phyloP scores from a whole-genome alignment of 1,284 basidiomycete genomes.

The Moesziomyces sp. region DNA sequence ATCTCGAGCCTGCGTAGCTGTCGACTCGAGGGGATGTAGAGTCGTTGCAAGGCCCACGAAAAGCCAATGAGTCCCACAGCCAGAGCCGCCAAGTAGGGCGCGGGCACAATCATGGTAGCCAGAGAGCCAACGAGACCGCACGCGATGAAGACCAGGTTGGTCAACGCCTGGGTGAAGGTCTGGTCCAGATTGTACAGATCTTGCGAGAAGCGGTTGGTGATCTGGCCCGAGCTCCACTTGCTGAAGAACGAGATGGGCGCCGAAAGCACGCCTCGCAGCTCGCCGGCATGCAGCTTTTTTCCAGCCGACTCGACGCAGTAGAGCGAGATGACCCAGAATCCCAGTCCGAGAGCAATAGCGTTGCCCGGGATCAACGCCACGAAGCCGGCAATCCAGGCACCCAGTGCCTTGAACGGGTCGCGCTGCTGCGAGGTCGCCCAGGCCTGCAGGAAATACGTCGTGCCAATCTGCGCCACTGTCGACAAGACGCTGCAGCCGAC shows the following conservation, averaged over 20 bases:
- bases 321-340: slow-evolving; percentile 13
- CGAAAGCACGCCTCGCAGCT: slow-evolving; percentile 34
- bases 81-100: slow-evolving; percentile 40
- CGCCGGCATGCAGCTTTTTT: slow-evolving; percentile 23
- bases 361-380: slow-evolving; percentile 6
- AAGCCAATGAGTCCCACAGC: slow-evolving; percentile 14
- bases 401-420: slow-evolving; percentile 26
- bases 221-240: slow-evolving; percentile 42
- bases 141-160: slow-evolving; percentile 17
- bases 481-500: not conserved
- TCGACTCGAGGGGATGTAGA: slow-evolving; percentile 53
- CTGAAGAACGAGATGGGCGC: slow-evolving; percentile 51
- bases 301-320: slow-evolving; percentile 28
- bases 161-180: slow-evolving; percentile 23
- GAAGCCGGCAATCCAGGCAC: slow-evolving; percentile 26
- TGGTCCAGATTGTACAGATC: slow-evolving; percentile 52
- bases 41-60: slow-evolving; percentile 30
- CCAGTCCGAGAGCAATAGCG: slow-evolving; percentile 18
- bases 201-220: slow-evolving; percentile 58
- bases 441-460: slow-evolving; percentile 31
- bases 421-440: slow-evolving; percentile 34
- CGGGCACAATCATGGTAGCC: slow-evolving; percentile 44
- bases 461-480: not conserved
- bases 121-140: slow-evolving; percentile 16
- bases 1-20: slow-evolving; percentile 55